A percentile compares a stretch with the other conserved stretches of the same genome.
Conservation (phyloP, 2,329 filamentous ascomycete species). For the Cylindrodendrum hubeiense region DNA sequence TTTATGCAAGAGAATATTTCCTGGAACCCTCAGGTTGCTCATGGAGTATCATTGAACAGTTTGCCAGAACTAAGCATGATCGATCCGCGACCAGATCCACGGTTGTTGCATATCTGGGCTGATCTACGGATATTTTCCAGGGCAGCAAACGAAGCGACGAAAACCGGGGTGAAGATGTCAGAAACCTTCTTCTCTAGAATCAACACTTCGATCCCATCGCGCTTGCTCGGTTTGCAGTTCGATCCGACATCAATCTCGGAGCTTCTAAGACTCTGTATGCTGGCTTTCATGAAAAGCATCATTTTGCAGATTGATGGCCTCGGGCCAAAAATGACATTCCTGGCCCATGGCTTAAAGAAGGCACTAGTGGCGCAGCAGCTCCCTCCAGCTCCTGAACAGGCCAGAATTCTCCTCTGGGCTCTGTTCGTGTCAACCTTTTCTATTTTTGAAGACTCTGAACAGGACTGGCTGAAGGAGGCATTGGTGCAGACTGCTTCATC, state of each 20-base stretch:
- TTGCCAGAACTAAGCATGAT: slow-evolving; percentile 25
- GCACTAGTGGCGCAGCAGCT: slow-evolving; percentile 17
- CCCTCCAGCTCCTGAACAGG: background rate
- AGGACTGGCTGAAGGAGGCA: slow-evolving; percentile 17
- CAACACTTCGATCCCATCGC: slow-evolving; percentile 37
- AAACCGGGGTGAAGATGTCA: slow-evolving; percentile 34
- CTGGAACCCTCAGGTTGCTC: slow-evolving; percentile 28
- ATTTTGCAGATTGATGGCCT: slow-evolving; percentile 28
- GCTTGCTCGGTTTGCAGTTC: slow-evolving; percentile 35
- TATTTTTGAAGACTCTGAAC: slow-evolving; percentile 26
- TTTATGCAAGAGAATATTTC: slow-evolving; percentile 23
- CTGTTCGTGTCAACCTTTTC: slow-evolving; percentile 17
- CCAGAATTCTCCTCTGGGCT: slow-evolving; percentile 21
- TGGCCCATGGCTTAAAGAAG: background rate
- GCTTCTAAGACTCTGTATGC: slow-evolving; percentile 36
- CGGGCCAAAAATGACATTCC: slow-evolving; percentile 11
- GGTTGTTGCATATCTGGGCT: slow-evolving; percentile 37
- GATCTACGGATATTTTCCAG: slow-evolving; percentile 41
- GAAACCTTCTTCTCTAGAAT: slow-evolving; percentile 34
- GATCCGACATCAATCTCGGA: slow-evolving; percentile 25
- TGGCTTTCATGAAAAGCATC: slow-evolving; percentile 39
- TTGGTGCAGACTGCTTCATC: slow-evolving; percentile 2
- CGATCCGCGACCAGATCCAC: slow-evolving; percentile 25
- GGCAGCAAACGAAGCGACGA: slow-evolving; percentile 36
- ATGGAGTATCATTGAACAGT: background rate